Evolutionary conservation across 352 stramenopile genomes (phyloP), one percentile per base, ranked within the genome.

Genomic region (Peronospora destructor): DNA sequence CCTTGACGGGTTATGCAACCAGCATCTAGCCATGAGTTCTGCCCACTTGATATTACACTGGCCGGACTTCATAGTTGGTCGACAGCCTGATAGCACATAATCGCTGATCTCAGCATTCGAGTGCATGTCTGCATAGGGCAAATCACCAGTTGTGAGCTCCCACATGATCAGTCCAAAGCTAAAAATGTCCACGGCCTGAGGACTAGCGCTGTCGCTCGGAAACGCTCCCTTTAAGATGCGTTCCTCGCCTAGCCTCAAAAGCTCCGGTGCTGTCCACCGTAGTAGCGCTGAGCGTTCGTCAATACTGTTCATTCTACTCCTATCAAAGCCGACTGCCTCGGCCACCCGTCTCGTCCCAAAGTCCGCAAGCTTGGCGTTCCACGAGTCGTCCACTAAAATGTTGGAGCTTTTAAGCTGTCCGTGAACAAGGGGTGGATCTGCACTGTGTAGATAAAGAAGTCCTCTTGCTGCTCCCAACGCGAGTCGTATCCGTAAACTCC

Each of bases 101-200:
- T 79, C 71, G 41, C 68, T 70, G 45, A 93, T 85, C 49, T 93
- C 80, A 48, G 61, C 63, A 51, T 91, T 91, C 26, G 55, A 78
- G 35, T 63, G 50, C 60, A 87, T 75, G 43, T 84, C 67, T 14
- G 62, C 60, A 49, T 85, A 94, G 33, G 83, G 83, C 37, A 91
- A 37, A 49, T 94, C 77, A n/a, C 77, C 73, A 33, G 80, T 87
- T 47, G 76, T 86, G 47, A 94, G 75, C 62, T 94, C 83, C 79
- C 79, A 94, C 70, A 94, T 81, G 50, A 94, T 75, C 21, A 94
- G 84, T 37, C 83, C 83, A 45, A 94, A 91, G 58, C 74, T 88
- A 60, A 90, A 94, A 21, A 94, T 73, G 60, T 94, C 83, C 16
- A 88, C 75, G n/a, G 78, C 81, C 53, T 94, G 78, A 14, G 83